Conservation (phyloP, 2,329 filamentous ascomycete species). For the Nigrospora osmanthi region DNA sequence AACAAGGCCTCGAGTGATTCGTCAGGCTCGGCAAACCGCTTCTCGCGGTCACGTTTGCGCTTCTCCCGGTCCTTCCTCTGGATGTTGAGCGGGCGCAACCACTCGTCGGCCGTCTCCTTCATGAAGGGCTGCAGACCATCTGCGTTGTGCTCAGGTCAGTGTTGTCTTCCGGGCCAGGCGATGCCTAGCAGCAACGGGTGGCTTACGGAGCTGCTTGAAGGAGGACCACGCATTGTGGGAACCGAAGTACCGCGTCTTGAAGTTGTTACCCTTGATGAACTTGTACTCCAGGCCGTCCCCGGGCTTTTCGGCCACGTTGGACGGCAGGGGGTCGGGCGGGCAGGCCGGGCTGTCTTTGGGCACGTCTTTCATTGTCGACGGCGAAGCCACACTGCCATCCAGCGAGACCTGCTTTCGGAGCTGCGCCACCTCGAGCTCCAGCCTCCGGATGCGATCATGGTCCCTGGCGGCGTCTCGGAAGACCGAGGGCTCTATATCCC, state of each 20-base stretch:
- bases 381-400: slow-evolving; percentile 43
- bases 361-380: slow-evolving; percentile 36
- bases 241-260: slow-evolving; percentile 52
- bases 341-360: slow-evolving; percentile 22
- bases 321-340: slow-evolving; percentile 26
- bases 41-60: slow-evolving; percentile 44
- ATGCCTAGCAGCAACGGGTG: neutral
- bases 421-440: slow-evolving; percentile 52
- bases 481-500: slow-evolving; percentile 22
- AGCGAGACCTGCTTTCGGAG: slow-evolving; percentile 43
- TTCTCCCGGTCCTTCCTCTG: slow-evolving; percentile 48
- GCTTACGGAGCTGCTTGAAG: slow-evolving; percentile 39
- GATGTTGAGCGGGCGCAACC: slow-evolving; percentile 50
- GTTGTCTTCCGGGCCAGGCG: neutral
- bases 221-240: slow-evolving; percentile 54
- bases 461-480: slow-evolving; percentile 36
- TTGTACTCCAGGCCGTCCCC: slow-evolving; percentile 36
- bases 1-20: slow-evolving; percentile 41
- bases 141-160: slow-evolving; percentile 23
- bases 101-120: slow-evolving; percentile 55
- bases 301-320: slow-evolving; percentile 21
- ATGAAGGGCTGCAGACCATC: slow-evolving; percentile 51
- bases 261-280: slow-evolving; percentile 51
- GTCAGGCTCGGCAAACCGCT: slow-evolving; percentile 38
- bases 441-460: slow-evolving; percentile 48